Conservation (phyloP, 1,139 yeast genomes). For the Protomyces lactucae-debilis region DNA sequence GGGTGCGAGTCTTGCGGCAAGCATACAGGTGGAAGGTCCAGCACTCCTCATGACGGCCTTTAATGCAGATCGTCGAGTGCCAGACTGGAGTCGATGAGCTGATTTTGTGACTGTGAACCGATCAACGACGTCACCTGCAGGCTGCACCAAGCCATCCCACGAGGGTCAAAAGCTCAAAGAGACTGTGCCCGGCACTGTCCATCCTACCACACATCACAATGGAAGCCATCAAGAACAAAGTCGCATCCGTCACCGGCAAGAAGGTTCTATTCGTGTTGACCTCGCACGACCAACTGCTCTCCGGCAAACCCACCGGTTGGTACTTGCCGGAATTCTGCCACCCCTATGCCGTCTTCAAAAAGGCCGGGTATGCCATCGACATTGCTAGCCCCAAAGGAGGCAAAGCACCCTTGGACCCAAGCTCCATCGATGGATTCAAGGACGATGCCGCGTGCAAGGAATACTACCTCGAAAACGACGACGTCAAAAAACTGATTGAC, state of each 20-base stretch:
- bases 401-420: constrained; percentile 34
- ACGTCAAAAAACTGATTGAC: neutral
- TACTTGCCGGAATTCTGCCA: constrained; percentile 6
- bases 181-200: too few relatives aligned
- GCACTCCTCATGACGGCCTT: constrained; percentile 8
- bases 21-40: neutral
- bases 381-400: constrained; percentile 23
- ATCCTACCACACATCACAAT: neutral
- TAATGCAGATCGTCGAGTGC: constrained; percentile 16
- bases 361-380: constrained; percentile 36
- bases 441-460: constrained; percentile 31
- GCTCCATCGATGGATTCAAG: constrained; percentile 34
- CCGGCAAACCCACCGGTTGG: constrained; percentile 11
- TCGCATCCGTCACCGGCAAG: constrained; percentile 1
- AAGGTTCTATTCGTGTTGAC: constrained; percentile 1
- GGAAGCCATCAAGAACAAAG: neutral
- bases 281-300: neutral
- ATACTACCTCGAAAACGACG: constrained; percentile 2
- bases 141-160: too few relatives aligned
- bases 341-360: constrained; percentile 30
- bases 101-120: neutral
- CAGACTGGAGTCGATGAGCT: constrained; percentile 6
- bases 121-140: too few relatives aligned
- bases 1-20: constrained; percentile 16
- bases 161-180: too few relatives aligned